Percentiles rank a stretch among this genome's conserved stretches.
These are phyloP conservation scores for Bidens hawaiensis DNA, from an alignment of 140 eudicot species.

Conservation along the genomic window DNA sequence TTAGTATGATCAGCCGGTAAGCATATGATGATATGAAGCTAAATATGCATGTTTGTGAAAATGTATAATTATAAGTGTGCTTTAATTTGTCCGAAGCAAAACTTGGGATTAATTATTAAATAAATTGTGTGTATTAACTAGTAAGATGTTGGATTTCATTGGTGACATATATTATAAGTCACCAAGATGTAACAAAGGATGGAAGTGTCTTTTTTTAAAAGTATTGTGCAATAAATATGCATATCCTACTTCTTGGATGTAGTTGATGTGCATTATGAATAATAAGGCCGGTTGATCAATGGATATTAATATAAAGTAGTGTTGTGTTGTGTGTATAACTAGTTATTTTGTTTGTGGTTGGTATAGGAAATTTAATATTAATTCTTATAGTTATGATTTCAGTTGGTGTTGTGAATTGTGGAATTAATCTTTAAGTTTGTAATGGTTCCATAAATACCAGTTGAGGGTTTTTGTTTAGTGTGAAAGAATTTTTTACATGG, in stretches of 20 bases:
- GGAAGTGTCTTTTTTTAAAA: constrained; percentile 7
- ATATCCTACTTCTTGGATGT: constrained; percentile 19
- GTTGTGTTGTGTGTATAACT: too few species aligned
- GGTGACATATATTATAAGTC: constrained; percentile 10
- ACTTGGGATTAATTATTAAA: too few species aligned
- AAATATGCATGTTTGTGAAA: not conserved
- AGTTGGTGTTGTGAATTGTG: too few species aligned
- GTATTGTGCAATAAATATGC: constrained; percentile 11
- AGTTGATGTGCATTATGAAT: constrained; percentile 15
- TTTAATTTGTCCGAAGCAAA: not conserved
- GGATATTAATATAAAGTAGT: too few species aligned
- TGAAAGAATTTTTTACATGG: too few species aligned
- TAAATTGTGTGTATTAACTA: too few species aligned
- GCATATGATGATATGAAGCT: not conserved
- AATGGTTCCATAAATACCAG: too few species aligned
- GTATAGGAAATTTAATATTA: too few species aligned
- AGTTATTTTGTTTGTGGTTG: not conserved
- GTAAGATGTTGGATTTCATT: not conserved
- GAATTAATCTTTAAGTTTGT: too few species aligned
- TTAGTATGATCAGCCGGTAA: constrained; percentile 9
- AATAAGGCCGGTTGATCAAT: constrained; percentile 16
- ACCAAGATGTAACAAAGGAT: constrained; percentile 9
- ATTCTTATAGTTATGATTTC: too few species aligned
- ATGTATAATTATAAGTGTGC: not conserved
- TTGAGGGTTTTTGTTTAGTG: too few species aligned